phyloP scores from a whole-genome alignment of 1,284 basidiomycete genomes.

The Ustilago hordei region DNA sequence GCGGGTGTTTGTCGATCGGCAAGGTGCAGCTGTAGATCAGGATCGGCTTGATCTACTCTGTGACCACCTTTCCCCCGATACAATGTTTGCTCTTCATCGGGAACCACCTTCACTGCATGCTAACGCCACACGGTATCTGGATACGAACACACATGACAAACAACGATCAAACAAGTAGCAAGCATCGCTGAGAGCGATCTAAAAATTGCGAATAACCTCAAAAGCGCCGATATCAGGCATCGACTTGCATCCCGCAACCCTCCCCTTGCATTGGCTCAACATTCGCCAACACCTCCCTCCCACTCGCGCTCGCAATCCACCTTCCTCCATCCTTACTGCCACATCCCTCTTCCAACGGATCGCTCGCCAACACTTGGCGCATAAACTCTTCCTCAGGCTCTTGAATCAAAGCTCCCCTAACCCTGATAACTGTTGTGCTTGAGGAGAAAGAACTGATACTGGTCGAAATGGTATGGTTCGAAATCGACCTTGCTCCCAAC shows the following conservation, averaged over 20 bases:
- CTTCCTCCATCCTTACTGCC: conserved; percentile 2
- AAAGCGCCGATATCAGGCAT: conserved; percentile 5
- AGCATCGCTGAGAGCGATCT: too few species aligned
- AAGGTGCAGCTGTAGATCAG: too few species aligned
- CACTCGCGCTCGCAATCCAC: conserved; percentile 6
- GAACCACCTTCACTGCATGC: too few species aligned
- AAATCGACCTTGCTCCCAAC: conserved; percentile 24
- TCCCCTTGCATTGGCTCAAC: conserved; percentile 21
- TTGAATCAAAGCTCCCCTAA: conserved; percentile 66
- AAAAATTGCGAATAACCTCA: not conserved
- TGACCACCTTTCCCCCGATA: too few species aligned
- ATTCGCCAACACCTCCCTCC: not conserved
- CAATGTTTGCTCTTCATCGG: too few species aligned
- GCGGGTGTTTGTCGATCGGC: not conserved
- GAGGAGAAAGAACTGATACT: conserved; percentile 36
- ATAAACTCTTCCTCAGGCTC: conserved; percentile 64
- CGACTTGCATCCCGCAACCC: conserved; percentile 28
- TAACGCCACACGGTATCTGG: too few species aligned
- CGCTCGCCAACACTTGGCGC: conserved; percentile 53
- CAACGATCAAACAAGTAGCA: too few species aligned
- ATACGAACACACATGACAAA: too few species aligned
- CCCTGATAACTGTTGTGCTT: conserved; percentile 37
- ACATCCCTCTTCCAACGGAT: conserved; percentile 24
- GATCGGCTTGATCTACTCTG: too few species aligned
- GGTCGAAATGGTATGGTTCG: conserved; percentile 13